These are phyloP conservation scores for Candida railenensis DNA, from an alignment of 805 yeast genomes.

Conservation along the genomic window DNA sequence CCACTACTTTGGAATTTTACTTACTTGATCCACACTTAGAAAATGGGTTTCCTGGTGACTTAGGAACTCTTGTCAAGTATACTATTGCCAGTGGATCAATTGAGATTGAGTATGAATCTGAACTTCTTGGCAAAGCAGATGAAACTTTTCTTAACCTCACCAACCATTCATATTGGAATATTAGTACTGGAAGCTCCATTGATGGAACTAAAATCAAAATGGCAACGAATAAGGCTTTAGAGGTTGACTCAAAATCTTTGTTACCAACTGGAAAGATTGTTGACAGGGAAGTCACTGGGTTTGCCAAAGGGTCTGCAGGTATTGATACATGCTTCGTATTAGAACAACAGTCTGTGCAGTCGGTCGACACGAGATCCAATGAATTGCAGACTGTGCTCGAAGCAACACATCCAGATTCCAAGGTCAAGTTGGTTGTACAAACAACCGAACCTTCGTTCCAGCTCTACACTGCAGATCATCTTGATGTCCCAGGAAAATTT, in stretches of 20 bases:
- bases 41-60: conserved; percentile 62
- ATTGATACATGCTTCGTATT: conserved; percentile 50
- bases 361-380: conserved; percentile 47
- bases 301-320: conserved; percentile 21
- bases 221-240: conserved; percentile 38
- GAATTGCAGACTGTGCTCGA: conserved; percentile 37
- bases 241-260: conserved; percentile 37
- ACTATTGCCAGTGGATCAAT: conserved; percentile 34
- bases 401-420: conserved; percentile 46
- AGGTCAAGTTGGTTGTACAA: conserved; percentile 38
- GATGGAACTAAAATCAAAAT: conserved; percentile 34
- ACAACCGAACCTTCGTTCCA: conserved; percentile 70
- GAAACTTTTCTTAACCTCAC: conserved; percentile 56
- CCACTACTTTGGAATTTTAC: conserved; percentile 34
- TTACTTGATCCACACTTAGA: conserved; percentile 46
- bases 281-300: neutral
- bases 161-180: conserved; percentile 63
- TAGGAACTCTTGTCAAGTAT: conserved; percentile 47
- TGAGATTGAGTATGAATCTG: conserved; percentile 48
- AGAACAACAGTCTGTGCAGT: conserved; percentile 19
- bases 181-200: conserved; percentile 26
- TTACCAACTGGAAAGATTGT: conserved; percentile 46
- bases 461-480: conserved; percentile 60
- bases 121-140: conserved; percentile 19
- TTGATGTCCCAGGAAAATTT: conserved; percentile 32